phyloP scores from a whole-genome alignment of 2,329 filamentous ascomycete genomes.

The Epichloe amarillans region DNA sequence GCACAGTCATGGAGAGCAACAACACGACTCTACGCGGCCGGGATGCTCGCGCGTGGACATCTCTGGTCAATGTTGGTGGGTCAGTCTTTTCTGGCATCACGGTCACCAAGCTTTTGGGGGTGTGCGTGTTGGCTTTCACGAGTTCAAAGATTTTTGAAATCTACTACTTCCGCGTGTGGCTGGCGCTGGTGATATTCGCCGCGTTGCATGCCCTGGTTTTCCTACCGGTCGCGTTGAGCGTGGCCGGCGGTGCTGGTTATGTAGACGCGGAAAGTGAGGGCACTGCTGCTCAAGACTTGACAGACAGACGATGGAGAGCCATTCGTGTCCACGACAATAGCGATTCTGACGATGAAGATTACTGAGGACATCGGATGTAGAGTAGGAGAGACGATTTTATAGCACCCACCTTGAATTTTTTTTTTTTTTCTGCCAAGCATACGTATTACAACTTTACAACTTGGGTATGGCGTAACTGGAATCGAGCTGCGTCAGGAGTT shows the following conservation, averaged over 20 bases:
- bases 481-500: neutral
- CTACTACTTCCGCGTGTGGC: constrained; percentile 97
- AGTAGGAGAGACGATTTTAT: neutral
- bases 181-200: constrained; percentile 80
- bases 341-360: constrained; percentile 58
- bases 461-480: neutral
- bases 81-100: constrained; percentile 96
- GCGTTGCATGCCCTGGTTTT: constrained; percentile 82
- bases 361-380: constrained; percentile 8
- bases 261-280: constrained; percentile 78
- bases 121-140: constrained; percentile 86
- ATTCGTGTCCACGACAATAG: constrained; percentile 62
- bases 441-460: neutral
- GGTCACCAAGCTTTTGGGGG: constrained; percentile 85
- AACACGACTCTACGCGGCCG: constrained; percentile 66
- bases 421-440: neutral
- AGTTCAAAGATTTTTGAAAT: constrained; percentile 98
- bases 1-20: constrained; percentile 63
- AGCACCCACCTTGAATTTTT: neutral
- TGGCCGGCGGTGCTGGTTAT: constrained; percentile 78
- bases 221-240: constrained; percentile 74
- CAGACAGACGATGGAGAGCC: constrained; percentile 63
- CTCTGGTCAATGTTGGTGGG: constrained; percentile 85
- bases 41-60: constrained; percentile 82
- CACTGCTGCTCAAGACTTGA: constrained; percentile 79